Evolutionary conservation across 177 flowering plant species (phyloP).

Genomic region (Vitis hybrid): DNA sequence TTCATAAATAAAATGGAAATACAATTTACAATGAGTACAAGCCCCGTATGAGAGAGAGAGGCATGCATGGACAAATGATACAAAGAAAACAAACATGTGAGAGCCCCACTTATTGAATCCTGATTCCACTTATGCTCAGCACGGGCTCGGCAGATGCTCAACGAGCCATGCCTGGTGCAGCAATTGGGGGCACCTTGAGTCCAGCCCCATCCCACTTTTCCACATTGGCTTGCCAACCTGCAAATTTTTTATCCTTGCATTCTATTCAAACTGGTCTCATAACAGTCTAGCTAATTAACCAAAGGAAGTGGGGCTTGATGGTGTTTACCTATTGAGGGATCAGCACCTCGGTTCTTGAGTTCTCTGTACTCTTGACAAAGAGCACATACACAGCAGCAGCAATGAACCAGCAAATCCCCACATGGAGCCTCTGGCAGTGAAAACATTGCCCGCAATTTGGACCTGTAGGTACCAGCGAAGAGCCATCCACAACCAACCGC

Average conservation of each 20-base stretch:
- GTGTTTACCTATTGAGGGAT: slow-evolving; percentile 27
- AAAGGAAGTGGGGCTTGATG: no score
- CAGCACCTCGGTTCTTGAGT: slow-evolving; percentile 25
- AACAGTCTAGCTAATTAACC: no score
- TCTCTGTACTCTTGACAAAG: slow-evolving; percentile 27
- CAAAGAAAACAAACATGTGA: no score
- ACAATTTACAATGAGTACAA: no score
- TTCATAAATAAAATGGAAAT: no score
- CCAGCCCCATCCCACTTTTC: slow-evolving; percentile 22
- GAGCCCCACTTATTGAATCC: no score
- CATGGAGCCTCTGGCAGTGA: slow-evolving; percentile 22
- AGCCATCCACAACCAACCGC: slow-evolving; percentile 6
- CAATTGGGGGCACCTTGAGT: slow-evolving; percentile 10
- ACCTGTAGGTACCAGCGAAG: slow-evolving; percentile 11
- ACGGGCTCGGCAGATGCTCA: no score
- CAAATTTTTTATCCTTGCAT: neutral
- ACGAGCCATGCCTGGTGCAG: slow-evolving; percentile 20
- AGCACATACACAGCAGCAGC: slow-evolving; percentile 21
- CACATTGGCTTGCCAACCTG: slow-evolving; percentile 29
- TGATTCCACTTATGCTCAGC: no score
- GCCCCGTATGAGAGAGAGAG: no score
- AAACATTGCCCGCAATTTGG: slow-evolving; percentile 16
- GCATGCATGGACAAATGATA: no score
- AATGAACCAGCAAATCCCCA: slow-evolving; percentile 17
- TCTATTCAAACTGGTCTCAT: no score